Base-by-base conservation (phyloP, 2,329 filamentous ascomycete genomes). In the Aureobasidium pullulans region DNA sequence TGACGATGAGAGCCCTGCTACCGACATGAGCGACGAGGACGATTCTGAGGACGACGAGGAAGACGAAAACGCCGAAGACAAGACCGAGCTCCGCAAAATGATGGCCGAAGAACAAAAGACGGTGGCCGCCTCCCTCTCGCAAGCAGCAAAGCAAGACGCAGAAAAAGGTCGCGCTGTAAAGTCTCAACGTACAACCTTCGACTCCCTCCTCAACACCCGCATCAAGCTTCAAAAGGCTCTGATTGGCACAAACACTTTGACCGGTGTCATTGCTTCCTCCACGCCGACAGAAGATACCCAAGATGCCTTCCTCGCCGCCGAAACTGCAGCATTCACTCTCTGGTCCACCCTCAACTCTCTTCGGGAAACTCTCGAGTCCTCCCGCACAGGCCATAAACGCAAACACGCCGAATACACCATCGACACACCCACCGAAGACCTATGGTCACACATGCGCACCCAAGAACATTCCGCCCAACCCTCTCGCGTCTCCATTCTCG, bases 141-240 rank as follows among this genome's bases (percentile, higher is more conserved):
- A 86, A 68, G 86, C 87, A 1, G 85, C 85, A 56, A 85, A 87
- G 68, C 84, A 84, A 57, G 94, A 97, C 70, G 84, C 88, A 4
- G 84, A 86, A 43, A 97, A 97, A 73, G 94, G 94, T 11, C 76
- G 82, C 58, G 93, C 93, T 0, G 89, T 99, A 39, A 93, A 91
- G 67, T 79, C 85, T 60, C 94, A 99, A 74, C 85, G 91, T 54
- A 87, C 86, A 62, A 84, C 87, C 0, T 99, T 96, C 68, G 93
- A 97, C 66, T 84, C 89, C 0, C 82, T 97, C 0, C 81, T 99
- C 34, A 96, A 96, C 74, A 83, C 91, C 13, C 86, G 94, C 19
- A 96, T 99, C 69, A 89, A 93, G 62, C 76, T 99, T 16, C 95
- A 99, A 72, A 97, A 96, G 72, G 90, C 89, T 1, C 76, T 99